Conservation (phyloP, 164 flowering plant species). For the Cinnamomum chago region DNA sequence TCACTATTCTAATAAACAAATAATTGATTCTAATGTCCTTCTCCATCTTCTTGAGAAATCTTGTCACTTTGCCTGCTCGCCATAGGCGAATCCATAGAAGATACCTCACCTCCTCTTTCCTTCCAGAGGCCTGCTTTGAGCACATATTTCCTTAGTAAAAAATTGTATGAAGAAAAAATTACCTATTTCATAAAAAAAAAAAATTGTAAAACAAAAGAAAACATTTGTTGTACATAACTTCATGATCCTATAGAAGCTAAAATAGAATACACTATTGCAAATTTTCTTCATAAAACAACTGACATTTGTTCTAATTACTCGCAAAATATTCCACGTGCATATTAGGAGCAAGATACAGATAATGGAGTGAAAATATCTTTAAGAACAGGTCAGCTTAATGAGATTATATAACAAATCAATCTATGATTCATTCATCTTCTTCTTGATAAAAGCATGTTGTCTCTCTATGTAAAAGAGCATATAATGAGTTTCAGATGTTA, state of each 20-base stretch:
- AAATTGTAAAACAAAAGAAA: neutral
- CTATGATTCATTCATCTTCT: neutral
- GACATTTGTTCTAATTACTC: too few species aligned
- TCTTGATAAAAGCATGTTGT: too few species aligned
- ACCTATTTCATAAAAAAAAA: neutral
- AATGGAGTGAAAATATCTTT: too few species aligned
- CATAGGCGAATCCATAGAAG: constrained; percentile 61
- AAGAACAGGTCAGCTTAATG: too few species aligned
- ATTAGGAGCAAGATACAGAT: too few species aligned
- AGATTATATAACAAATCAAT: too few species aligned
- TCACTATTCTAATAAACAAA: constrained; percentile 60
- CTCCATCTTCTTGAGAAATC: constrained; percentile 57
- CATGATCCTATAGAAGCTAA: neutral
- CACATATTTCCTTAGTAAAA: constrained; percentile 8
- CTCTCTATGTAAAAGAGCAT: too few species aligned
- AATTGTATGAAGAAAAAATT: neutral
- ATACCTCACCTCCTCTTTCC: constrained; percentile 60
- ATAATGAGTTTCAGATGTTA: too few species aligned
- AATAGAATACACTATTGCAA: too few species aligned
- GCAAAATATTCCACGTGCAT: neutral
- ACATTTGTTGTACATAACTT: neutral
- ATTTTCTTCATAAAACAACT: too few species aligned
- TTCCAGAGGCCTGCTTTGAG: constrained; percentile 40
- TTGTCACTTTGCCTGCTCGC: constrained; percentile 44
- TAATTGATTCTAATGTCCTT: constrained; percentile 70